Base-by-base conservation (phyloP, 768 basidiomycete genomes). In the Lentinus tigrinus region DNA sequence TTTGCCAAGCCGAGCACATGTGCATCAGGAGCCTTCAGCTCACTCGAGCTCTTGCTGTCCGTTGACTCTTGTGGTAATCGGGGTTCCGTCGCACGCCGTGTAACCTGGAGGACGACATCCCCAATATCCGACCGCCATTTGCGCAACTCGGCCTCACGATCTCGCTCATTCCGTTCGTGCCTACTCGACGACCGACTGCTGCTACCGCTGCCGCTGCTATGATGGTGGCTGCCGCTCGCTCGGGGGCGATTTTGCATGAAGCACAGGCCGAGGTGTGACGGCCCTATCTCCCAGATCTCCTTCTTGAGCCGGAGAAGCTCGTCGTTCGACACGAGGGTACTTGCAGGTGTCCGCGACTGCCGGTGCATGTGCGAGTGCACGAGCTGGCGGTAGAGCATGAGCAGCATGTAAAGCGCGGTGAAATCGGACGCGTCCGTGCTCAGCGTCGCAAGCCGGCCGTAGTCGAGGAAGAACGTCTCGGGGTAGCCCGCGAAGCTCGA, bases 401-500 rank as follows among this genome's bases (percentile, higher is more conserved):
- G 76, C 63, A 93, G 84, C 84, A 94, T 87, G 73, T 88, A 91
- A 50, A 92, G 73, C 44, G 87, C 83, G 19, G 84, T 83, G 42
- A 87, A 76, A 65, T 95, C 93, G 27, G 84, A 80, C 0, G 87
- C 86, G 58, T 96, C 94, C 40, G 82, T 76, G 63, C 82, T 82
- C 60, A 93, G 80, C 23, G 78, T 77, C 24, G 79, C 71, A 11
- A 95, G 75, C 27, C 93, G 89, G 42, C 82, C 74, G 57, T 80
- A 83, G 75, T 95, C 93, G 52, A 95, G 84, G 70, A 90, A 89
- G 4, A 86, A 77, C 4, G 91, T 92, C 74, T 95, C 93, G 5
- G 88, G 91, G 72, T 80, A 85, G 37, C 73, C 72, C 53, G 79
- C 73, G 34, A 78, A 71, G 46, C 74, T 70, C 53, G 69, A 58